Evolutionary conservation across 768 basidiomycete genomes (phyloP).

Genomic region (Cystofilobasidium macerans): DNA sequence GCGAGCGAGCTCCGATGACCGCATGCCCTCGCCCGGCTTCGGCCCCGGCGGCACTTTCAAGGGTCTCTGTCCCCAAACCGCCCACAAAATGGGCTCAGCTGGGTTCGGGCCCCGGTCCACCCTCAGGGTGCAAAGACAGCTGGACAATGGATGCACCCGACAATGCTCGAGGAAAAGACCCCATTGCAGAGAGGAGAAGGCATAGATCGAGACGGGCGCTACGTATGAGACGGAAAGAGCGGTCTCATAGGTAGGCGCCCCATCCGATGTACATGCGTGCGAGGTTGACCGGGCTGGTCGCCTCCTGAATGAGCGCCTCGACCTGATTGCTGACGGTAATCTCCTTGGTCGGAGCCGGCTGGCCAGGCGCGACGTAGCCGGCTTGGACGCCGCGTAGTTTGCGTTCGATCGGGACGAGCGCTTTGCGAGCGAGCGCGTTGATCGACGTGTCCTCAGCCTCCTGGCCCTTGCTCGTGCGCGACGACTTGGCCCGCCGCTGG

Average conservation of each 20-base stretch:
- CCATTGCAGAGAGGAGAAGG: no score
- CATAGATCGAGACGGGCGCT: no score
- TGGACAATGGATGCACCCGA: no score
- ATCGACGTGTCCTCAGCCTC: slow-evolving; percentile 52
- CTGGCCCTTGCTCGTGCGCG: slow-evolving; percentile 33
- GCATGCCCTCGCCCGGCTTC: no score
- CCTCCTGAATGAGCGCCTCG: slow-evolving; percentile 80
- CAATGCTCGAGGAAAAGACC: no score
- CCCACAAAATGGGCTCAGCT: no score
- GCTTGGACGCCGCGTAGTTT: slow-evolving; percentile 50
- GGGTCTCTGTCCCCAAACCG: no score
- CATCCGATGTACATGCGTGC: slow-evolving; percentile 39
- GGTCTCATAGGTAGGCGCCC: background rate
- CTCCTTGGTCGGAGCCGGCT: slow-evolving; percentile 39
- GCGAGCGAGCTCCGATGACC: no score
- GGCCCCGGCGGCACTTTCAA: no score
- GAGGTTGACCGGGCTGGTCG: slow-evolving; percentile 61
- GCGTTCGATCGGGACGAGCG: slow-evolving; percentile 67
- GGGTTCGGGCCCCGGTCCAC: no score
- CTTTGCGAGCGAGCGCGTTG: slow-evolving; percentile 56
- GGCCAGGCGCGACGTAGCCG: slow-evolving; percentile 40
- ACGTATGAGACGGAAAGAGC: no score
- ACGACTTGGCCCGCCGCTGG: slow-evolving; percentile 28
- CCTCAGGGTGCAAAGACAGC: no score
- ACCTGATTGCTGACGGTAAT: slow-evolving; percentile 76